A percentile compares a stretch with the other conserved stretches of the same genome.
Evolutionary conservation across 1,284 basidiomycete species (phyloP).

Genomic region (Mixia osmundae): DNA sequence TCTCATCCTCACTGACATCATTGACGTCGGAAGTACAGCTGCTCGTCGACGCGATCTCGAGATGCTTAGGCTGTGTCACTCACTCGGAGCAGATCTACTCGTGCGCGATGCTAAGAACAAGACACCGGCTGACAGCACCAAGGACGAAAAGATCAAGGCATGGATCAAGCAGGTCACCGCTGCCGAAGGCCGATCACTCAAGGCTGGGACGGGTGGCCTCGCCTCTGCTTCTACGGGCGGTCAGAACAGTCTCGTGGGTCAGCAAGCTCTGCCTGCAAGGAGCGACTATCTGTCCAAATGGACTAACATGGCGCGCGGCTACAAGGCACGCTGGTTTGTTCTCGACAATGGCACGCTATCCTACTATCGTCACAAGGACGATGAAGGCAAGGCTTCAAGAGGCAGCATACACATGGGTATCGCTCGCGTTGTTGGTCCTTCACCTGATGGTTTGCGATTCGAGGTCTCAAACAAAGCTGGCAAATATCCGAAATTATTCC

Average conservation of each 20-base stretch:
- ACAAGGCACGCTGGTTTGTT: constrained; percentile 84
- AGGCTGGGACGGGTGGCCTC: constrained; percentile 1
- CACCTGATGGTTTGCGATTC: constrained; percentile 43
- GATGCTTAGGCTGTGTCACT: constrained; percentile 58
- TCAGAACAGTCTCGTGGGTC: background rate
- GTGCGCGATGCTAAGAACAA: constrained; percentile 57
- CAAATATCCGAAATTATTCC: constrained; percentile 50
- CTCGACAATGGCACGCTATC: constrained; percentile 38
- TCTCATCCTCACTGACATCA: background rate
- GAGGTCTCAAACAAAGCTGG: constrained; percentile 40
- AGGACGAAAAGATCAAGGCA: constrained; percentile 51
- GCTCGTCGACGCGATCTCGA: constrained; percentile 55
- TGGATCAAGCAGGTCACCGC: constrained; percentile 44
- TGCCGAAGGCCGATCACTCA: constrained; percentile 14
- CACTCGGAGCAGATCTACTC: constrained; percentile 74
- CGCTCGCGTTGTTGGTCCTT: constrained; percentile 21
- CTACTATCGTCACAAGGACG: constrained; percentile 70
- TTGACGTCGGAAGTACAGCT: constrained; percentile 28
- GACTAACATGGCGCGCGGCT: constrained; percentile 70
- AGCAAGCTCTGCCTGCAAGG: constrained; percentile 1
- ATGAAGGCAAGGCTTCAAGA: constrained; percentile 63
- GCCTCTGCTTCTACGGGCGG: constrained; percentile 4
- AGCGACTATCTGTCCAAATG: constrained; percentile 44
- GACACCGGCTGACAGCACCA: constrained; percentile 42
- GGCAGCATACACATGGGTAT: constrained; percentile 60